phyloP scores from a whole-genome alignment of 257 asterid species.

The Linaria vulgaris region DNA sequence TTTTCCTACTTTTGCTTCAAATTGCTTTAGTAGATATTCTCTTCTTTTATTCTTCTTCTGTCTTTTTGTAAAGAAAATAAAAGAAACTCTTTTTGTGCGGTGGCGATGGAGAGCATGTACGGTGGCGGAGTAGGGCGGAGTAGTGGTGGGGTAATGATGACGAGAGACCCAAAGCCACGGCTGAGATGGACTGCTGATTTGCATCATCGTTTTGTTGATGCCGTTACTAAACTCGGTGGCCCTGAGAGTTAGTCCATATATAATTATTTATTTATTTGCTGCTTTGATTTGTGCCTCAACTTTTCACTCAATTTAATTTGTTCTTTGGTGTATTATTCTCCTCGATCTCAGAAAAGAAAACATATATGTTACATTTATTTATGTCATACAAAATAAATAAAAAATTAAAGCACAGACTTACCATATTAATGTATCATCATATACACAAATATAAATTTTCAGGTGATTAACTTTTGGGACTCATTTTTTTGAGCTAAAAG shows the following conservation, averaged over 20 bases:
- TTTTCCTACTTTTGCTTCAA: no score
- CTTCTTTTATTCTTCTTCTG: not conserved
- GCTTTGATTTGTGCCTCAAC: not conserved
- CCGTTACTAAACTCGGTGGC: conserved; percentile 76
- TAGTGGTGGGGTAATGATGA: conserved; percentile 50
- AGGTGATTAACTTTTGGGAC: no score
- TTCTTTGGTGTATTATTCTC: no score
- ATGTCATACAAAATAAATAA: no score
- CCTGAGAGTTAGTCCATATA: conserved; percentile 51
- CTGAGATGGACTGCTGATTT: conserved; percentile 71
- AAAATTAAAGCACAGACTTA: no score
- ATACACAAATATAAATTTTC: no score
- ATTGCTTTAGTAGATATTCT: conserved; percentile 16
- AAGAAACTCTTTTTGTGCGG: conserved; percentile 16
- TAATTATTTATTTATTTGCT: not conserved
- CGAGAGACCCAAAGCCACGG: conserved; percentile 67
- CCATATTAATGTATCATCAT: no score
- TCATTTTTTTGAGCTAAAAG: no score
- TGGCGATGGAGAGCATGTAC: conserved; percentile 49
- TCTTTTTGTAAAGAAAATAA: conserved; percentile 1
- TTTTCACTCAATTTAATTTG: not conserved
- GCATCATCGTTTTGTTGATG: conserved; percentile 70
- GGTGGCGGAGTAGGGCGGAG: conserved; percentile 38
- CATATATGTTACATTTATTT: no score
- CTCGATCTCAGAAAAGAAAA: no score